Evolutionary conservation across 805 yeast species (phyloP).

Genomic region (Candida fluviatilis): DNA sequence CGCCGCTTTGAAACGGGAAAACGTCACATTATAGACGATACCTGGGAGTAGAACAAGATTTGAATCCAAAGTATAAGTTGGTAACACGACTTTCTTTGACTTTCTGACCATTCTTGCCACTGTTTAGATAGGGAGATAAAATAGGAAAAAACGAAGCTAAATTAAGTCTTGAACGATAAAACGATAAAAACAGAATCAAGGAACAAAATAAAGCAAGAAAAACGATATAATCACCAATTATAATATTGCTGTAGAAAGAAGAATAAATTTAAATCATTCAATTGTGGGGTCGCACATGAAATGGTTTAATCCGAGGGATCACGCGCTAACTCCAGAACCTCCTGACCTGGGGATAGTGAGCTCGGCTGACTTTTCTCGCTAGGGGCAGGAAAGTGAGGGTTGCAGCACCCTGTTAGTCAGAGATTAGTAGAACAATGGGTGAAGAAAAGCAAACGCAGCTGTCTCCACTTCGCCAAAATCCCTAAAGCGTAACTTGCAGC

Average conservation of each 20-base stretch:
- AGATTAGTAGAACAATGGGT: no score
- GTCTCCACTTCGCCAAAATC: no score
- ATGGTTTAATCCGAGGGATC: neutral
- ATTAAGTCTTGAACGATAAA: neutral
- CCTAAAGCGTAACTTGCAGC: no score
- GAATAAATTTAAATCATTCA: no score
- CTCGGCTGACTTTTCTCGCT: no score
- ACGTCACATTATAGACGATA: constrained; percentile 54
- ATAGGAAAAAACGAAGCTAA: neutral
- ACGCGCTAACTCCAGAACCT: neutral
- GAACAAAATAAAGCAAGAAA: neutral
- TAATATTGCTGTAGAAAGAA: neutral
- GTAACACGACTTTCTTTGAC: constrained; percentile 24
- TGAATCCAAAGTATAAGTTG: constrained; percentile 39
- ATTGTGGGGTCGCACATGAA: constrained; percentile 2
- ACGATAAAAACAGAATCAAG: neutral
- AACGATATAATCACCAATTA: neutral
- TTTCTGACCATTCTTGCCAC: neutral
- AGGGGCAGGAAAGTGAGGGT: no score
- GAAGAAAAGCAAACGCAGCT: no score
- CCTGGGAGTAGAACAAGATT: constrained; percentile 57
- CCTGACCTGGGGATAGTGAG: neutral
- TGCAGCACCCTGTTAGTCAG: no score
- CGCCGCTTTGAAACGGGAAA: constrained; percentile 44
- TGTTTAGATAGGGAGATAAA: neutral